Percentiles rank a stretch among this genome's conserved stretches.
These are phyloP conservation scores for Tephrocybe sp. DNA, from an alignment of 768 basidiomycete genomes.

Conservation along the genomic window DNA sequence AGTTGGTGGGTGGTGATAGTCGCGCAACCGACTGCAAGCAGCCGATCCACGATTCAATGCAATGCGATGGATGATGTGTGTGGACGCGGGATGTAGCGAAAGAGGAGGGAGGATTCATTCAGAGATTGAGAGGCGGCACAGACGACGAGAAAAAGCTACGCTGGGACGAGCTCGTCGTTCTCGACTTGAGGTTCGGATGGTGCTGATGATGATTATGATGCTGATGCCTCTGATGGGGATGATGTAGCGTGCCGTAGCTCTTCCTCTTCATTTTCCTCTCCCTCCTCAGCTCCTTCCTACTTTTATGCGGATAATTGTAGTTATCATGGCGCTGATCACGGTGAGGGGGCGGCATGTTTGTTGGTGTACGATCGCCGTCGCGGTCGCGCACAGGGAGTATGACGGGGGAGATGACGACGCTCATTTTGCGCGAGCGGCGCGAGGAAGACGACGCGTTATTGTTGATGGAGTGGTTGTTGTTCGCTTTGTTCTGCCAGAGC, in stretches of 20 bases:
- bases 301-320: slow-evolving; percentile 46
- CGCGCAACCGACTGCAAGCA: neutral
- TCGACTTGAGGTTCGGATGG: slow-evolving; percentile 26
- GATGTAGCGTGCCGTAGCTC: slow-evolving; percentile 44
- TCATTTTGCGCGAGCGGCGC: slow-evolving; percentile 29
- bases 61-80: neutral
- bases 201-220: slow-evolving; percentile 35
- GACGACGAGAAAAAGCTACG: slow-evolving; percentile 19
- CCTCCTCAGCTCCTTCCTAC: slow-evolving; percentile 60
- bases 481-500: slow-evolving; percentile 47
- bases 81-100: too few species aligned
- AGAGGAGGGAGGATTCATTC: neutral
- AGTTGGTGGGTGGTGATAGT: neutral
- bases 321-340: slow-evolving; percentile 39
- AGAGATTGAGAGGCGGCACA: slow-evolving; percentile 24
- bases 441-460: neutral
- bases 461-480: too few species aligned
- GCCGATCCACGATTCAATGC: neutral
- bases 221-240: slow-evolving; percentile 45
- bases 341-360: slow-evolving; percentile 33
- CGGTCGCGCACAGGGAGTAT: slow-evolving; percentile 46
- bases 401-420: slow-evolving; percentile 49
- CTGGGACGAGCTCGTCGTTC: slow-evolving; percentile 21
- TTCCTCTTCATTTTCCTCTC: slow-evolving; percentile 72
- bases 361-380: slow-evolving; percentile 56